phyloP scores from a whole-genome alignment of 129 eudicot genomes.

The Flaveria sonorensis region DNA sequence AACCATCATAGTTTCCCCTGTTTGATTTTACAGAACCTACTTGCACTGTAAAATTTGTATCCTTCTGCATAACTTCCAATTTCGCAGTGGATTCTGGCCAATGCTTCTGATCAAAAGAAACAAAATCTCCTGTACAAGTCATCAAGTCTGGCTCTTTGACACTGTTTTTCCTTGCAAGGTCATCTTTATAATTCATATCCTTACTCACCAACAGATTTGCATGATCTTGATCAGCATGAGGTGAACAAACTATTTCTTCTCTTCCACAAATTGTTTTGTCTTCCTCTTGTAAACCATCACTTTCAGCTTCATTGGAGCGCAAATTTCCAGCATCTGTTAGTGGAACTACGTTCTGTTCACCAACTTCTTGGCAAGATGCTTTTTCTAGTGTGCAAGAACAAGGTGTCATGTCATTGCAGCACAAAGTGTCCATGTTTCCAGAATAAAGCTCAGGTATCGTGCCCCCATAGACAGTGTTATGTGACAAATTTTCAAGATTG shows the following conservation, averaged over 20 bases:
- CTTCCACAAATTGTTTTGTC: slow-evolving; percentile 24
- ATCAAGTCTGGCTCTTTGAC: slow-evolving; percentile 17
- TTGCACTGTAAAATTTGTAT: slow-evolving; percentile 29
- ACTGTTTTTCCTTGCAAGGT: slow-evolving; percentile 8
- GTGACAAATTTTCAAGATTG: slow-evolving; percentile 17
- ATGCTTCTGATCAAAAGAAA: slow-evolving; percentile 40
- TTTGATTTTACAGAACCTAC: slow-evolving; percentile 25
- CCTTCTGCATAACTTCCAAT: slow-evolving; percentile 28
- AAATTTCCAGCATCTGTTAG: slow-evolving; percentile 23
- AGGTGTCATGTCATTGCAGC: slow-evolving; percentile 25
- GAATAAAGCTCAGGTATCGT: slow-evolving; percentile 7
- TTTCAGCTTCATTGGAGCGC: slow-evolving; percentile 32
- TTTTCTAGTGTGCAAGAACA: slow-evolving; percentile 12
- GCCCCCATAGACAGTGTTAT: slow-evolving; percentile 12
- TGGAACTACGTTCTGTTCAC: slow-evolving; percentile 29
- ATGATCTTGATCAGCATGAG: slow-evolving; percentile 12
- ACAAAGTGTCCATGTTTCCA: slow-evolving; percentile 15
- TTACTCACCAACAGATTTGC: slow-evolving; percentile 19
- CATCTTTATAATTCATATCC: slow-evolving; percentile 33
- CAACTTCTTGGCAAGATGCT: slow-evolving; percentile 31
- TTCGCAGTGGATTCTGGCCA: slow-evolving; percentile 27
- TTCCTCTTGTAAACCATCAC: slow-evolving; percentile 25
- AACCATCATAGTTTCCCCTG: slow-evolving; percentile 29
- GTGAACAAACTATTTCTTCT: slow-evolving; percentile 36
- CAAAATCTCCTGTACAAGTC: slow-evolving; percentile 23